phyloP scores from a whole-genome alignment of 2,329 filamentous ascomycete species.

The Aspergillus hiratsukae region DNA sequence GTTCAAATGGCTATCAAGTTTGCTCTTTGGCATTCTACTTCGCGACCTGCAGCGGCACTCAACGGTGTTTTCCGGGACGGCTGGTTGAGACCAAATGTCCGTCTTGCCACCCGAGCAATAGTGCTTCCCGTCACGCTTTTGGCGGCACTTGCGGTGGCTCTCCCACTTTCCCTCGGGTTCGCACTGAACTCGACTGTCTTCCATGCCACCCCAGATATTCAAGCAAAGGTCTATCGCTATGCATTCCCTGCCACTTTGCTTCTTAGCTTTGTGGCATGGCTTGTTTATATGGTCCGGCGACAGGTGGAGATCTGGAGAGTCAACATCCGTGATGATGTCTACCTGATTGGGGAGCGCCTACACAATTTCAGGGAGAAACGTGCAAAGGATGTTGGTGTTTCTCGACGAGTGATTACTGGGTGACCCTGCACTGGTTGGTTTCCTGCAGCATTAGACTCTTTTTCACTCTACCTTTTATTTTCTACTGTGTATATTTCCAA shows the following conservation, averaged over 20 bases:
- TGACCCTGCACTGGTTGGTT: constrained; percentile 15
- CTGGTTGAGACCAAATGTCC: constrained; percentile 72
- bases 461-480: not conserved
- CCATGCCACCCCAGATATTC: constrained; percentile 26
- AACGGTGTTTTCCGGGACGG: constrained; percentile 69
- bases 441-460: not conserved
- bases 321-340: constrained; percentile 87
- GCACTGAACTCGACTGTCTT: constrained; percentile 44
- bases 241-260: constrained; percentile 67
- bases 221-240: constrained; percentile 54
- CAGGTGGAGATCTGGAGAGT: constrained; percentile 72
- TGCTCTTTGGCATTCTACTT: constrained; percentile 63
- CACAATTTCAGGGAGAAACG: constrained; percentile 80
- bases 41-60: constrained; percentile 69
- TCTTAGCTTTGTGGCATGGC: constrained; percentile 49
- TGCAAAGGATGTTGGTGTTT: constrained; percentile 35
- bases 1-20: constrained; percentile 72
- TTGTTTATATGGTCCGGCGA: constrained; percentile 36
- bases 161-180: constrained; percentile 60
- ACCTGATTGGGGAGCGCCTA: constrained; percentile 86
- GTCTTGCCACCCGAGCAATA: constrained; percentile 77
- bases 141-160: constrained; percentile 58
- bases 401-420: constrained; percentile 35
- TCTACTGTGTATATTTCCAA: not conserved
- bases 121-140: constrained; percentile 68